A percentile compares a stretch with the other conserved stretches of the same genome.
phyloP scores from a whole-genome alignment of 2,329 filamentous ascomycete genomes.

The Mollisiaceae sp. region DNA sequence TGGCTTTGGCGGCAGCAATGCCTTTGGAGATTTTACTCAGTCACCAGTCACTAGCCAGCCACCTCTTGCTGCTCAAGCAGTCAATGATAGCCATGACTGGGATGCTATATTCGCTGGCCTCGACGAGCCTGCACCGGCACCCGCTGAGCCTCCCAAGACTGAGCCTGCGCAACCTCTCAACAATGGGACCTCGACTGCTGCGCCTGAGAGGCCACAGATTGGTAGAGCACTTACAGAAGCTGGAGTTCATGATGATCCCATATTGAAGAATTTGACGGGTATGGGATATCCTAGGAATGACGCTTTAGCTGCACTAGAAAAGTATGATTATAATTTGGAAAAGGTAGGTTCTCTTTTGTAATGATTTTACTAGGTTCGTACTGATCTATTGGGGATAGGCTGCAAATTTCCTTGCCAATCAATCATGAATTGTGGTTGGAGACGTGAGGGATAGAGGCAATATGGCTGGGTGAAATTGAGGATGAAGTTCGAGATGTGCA shows the following conservation, averaged over 20 bases:
- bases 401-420: constrained; percentile 44
- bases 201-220: constrained; percentile 48
- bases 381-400: constrained; percentile 36
- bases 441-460: neutral
- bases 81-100: constrained; percentile 77
- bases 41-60: constrained; percentile 50
- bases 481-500: constrained; percentile 27
- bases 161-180: constrained; percentile 14
- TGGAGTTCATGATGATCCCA: constrained; percentile 87
- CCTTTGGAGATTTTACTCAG: constrained; percentile 53
- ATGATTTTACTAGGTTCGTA: neutral
- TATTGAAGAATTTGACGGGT: constrained; percentile 83
- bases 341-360: constrained; percentile 65
- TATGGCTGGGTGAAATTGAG: constrained; percentile 5
- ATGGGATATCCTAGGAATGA: constrained; percentile 85
- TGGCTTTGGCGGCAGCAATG: constrained; percentile 36
- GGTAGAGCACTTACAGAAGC: constrained; percentile 75
- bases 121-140: constrained; percentile 49
- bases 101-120: constrained; percentile 89
- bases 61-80: constrained; percentile 43
- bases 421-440: constrained; percentile 31
- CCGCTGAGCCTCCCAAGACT: constrained; percentile 34
- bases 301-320: constrained; percentile 82
- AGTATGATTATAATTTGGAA: constrained; percentile 95
- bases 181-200: constrained; percentile 28